Conservation (phyloP, 495 filamentous ascomycete genomes). For the Neurospora sp. region DNA sequence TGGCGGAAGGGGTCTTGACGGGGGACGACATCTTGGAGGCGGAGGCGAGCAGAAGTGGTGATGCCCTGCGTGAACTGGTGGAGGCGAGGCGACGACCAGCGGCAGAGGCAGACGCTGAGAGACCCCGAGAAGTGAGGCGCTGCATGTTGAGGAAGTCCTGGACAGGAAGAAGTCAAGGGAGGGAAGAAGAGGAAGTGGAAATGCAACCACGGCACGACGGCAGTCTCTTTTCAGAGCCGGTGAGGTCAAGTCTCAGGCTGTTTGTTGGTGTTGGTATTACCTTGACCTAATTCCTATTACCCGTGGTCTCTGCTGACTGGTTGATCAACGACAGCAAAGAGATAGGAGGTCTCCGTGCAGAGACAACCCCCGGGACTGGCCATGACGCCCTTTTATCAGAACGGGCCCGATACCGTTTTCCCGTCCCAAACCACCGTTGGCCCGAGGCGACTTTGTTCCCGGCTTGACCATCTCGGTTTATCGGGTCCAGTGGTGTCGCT, state of each 20-base stretch:
- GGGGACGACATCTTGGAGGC: conserved; percentile 28
- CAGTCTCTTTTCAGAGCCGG: background rate
- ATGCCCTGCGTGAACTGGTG: conserved; percentile 5
- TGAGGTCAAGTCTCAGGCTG: background rate
- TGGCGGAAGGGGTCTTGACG: conserved; percentile 13
- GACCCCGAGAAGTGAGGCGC: conserved; percentile 9
- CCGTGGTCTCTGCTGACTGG: background rate
- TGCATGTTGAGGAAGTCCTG: conserved; percentile 28
- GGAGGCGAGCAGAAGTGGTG: conserved; percentile 11
- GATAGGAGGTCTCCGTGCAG: background rate
- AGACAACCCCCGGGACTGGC: background rate
- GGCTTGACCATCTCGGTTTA: background rate
- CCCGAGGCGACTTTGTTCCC: background rate
- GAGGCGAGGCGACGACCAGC: conserved; percentile 4
- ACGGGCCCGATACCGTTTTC: background rate
- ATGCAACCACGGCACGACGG: background rate
- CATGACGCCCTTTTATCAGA: background rate
- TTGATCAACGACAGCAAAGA: background rate
- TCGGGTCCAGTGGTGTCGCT: background rate
- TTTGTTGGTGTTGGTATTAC: background rate
- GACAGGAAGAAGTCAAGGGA: conserved; percentile 16
- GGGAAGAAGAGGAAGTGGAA: background rate
- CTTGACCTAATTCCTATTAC: background rate
- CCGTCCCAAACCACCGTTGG: background rate
- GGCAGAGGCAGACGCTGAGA: conserved; percentile 16